Evolutionary conservation across 2,329 filamentous ascomycete species (phyloP).

Genomic region (Nigrospora oryzae): DNA sequence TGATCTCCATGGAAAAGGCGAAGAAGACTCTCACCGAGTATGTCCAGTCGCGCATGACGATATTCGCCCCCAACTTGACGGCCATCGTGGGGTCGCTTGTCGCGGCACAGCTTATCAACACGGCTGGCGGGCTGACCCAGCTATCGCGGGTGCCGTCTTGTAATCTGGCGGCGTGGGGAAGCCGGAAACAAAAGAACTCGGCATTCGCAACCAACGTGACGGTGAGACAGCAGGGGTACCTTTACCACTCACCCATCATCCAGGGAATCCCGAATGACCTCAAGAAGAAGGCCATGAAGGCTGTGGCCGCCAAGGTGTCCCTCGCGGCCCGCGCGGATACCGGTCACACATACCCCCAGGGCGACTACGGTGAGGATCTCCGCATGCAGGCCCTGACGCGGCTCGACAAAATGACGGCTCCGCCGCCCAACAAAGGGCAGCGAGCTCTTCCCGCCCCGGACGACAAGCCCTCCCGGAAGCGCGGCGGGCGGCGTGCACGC

Average conservation of each 20-base stretch:
- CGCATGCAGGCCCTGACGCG: slow-evolving; percentile 76
- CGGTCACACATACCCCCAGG: slow-evolving; percentile 72
- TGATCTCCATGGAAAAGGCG: slow-evolving; percentile 76
- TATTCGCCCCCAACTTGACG: slow-evolving; percentile 92
- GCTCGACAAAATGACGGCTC: slow-evolving; percentile 86
- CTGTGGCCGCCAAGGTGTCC: slow-evolving; percentile 86
- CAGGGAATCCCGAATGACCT: slow-evolving; percentile 76
- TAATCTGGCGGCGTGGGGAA: slow-evolving; percentile 85
- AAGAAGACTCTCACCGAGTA: slow-evolving; percentile 86
- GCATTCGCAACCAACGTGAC: slow-evolving; percentile 91
- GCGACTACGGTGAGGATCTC: slow-evolving; percentile 73
- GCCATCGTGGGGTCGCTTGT: slow-evolving; percentile 85
- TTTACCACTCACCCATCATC: slow-evolving; percentile 88
- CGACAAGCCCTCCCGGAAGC: slow-evolving; percentile 88
- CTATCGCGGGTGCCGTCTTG: slow-evolving; percentile 89
- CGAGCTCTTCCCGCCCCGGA: slow-evolving; percentile 86
- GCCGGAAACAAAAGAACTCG: slow-evolving; percentile 64
- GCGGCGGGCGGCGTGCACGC: slow-evolving; percentile 78
- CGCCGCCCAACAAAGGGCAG: slow-evolving; percentile 79
- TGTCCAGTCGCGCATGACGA: slow-evolving; percentile 92
- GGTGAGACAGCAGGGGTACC: slow-evolving; percentile 82
- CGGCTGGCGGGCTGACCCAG: slow-evolving; percentile 78
- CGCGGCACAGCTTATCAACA: slow-evolving; percentile 92
- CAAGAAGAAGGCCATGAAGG: slow-evolving; percentile 89
- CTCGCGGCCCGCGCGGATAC: slow-evolving; percentile 89